Base-by-base conservation (phyloP, 31 red algal genomes). In the Porphyra umbilicalis region DNA sequence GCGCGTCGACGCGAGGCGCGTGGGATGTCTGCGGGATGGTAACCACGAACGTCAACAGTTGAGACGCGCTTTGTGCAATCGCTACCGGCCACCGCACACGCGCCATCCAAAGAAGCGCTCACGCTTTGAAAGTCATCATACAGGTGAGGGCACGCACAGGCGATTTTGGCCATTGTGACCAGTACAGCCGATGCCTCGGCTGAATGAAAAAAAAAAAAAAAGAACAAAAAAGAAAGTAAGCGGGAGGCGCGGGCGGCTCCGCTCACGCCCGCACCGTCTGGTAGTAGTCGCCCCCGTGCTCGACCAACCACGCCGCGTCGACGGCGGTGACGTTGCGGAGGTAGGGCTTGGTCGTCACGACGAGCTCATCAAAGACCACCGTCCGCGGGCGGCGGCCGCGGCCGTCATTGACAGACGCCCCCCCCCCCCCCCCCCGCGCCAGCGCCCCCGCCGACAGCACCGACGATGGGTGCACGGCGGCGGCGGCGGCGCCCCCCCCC, bases 381-480 rank as follows among this genome's bases (percentile, higher is more conserved):
- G 83, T 87, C 29, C 79, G 37, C 1, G 93, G 93, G 39, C 37
- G 57, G 57, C 57, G 57, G 57, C 57, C 57, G 57, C 57, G 57
- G 57, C 57, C 57, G 8, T 71, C 57, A 29, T 71, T 29, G 16
- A n/a, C 57, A 29, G 57, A 4, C 15, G 33, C 2, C 57, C 57
- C 57, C 13, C 57, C 57, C 11, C 57, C 57, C 13, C 57, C 57
- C 57, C 57, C 80, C 35, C 81, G 75, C 77, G 81, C 77, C 38
- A 76, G 38, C n/a, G 68, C 76, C 29, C 75, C 76, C 11, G 88
- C 29, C 38, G 78, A 81, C 36, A 93, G 78, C 29, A 87, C 82
- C 32, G 88, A 97, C 31, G 88, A 83, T 32, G 95, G 95, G 44
- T 97, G 95, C 32, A 97, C 86, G 79, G 82, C 91, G n/a, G 81